phyloP scores from a whole-genome alignment of 208 protist genomes.

The Leishmania guyanensis region DNA sequence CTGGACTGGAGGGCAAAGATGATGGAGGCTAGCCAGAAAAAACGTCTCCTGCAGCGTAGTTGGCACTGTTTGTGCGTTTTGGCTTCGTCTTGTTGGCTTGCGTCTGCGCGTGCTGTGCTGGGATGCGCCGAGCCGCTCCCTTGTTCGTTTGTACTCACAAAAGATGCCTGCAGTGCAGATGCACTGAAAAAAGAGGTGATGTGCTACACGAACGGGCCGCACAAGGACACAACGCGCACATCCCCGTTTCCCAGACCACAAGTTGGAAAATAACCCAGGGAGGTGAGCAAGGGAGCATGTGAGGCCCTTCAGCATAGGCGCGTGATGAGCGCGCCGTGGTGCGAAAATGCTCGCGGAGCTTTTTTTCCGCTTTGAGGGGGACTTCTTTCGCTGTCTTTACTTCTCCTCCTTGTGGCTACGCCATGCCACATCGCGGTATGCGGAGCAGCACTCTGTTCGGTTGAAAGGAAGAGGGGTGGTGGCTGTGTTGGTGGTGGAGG shows the following conservation, averaged over 20 bases:
- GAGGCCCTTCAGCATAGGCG: not conserved
- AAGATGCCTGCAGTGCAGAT: not conserved
- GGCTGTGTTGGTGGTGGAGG: not conserved
- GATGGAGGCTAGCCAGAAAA: not conserved
- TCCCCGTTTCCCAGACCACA: not conserved
- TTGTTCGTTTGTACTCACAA: not conserved
- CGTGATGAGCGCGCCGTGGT: not conserved
- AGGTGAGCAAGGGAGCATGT: not conserved
- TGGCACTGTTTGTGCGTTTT: not conserved
- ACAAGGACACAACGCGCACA: not conserved
- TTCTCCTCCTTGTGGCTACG: not conserved
- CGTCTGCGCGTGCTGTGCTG: not conserved
- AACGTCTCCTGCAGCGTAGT: not conserved
- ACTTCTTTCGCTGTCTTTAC: not conserved
- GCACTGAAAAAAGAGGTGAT: not conserved
- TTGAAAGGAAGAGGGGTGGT: not conserved
- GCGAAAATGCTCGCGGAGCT: not conserved
- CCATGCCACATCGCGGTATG: not conserved
- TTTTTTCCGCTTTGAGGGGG: not conserved
- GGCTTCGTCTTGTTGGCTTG: not conserved
- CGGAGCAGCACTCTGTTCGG: not conserved
- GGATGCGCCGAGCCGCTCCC: not conserved
- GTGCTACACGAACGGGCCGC: no score
- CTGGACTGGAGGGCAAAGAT: not conserved
- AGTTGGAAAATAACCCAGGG: not conserved